Evolutionary conservation across 495 filamentous ascomycete genomes (phyloP).

Genomic region (Venustampulla echinocandica): DNA sequence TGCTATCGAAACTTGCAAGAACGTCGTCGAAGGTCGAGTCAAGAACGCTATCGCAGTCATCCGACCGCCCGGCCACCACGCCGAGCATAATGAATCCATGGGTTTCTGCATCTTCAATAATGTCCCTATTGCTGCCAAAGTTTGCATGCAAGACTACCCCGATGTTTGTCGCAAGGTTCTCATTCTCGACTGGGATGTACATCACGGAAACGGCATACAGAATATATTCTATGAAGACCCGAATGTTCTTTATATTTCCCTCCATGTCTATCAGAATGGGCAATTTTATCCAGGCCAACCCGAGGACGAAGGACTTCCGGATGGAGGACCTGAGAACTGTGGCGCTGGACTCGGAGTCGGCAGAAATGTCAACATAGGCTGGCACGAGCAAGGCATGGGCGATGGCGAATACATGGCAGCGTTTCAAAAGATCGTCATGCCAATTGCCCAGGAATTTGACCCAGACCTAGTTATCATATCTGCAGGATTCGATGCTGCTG

Average conservation of each 20-base stretch:
- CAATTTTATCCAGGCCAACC: slow-evolving; percentile 76
- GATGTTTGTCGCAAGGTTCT: slow-evolving; percentile 76
- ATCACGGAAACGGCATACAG: slow-evolving; percentile 92
- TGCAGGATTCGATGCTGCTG: slow-evolving; percentile 93
- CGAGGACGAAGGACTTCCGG: slow-evolving; percentile 45
- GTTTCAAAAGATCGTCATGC: slow-evolving; percentile 97
- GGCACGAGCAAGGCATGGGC: slow-evolving; percentile 86
- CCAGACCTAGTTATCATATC: slow-evolving; percentile 94
- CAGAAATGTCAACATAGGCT: slow-evolving; percentile 92
- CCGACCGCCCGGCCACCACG: slow-evolving; percentile 91
- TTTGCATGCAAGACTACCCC: slow-evolving; percentile 68
- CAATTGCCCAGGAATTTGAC: slow-evolving; percentile 83
- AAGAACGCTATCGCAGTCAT: slow-evolving; percentile 95
- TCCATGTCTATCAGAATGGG: slow-evolving; percentile 81
- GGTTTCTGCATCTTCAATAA: slow-evolving; percentile 98
- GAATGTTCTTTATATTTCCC: slow-evolving; percentile 89
- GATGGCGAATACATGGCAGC: slow-evolving; percentile 95
- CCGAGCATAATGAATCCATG: slow-evolving; percentile 73
- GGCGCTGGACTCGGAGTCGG: slow-evolving; percentile 68
- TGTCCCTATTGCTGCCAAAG: slow-evolving; percentile 77
- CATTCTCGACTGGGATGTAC: slow-evolving; percentile 90
- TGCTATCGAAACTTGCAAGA: slow-evolving; percentile 86
- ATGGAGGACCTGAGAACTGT: slow-evolving; percentile 67
- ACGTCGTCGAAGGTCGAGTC: slow-evolving; percentile 66
- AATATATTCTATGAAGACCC: slow-evolving; percentile 92